Conservation (phyloP, 352 stramenopile genomes). For the Globisporangium ultimum region DNA sequence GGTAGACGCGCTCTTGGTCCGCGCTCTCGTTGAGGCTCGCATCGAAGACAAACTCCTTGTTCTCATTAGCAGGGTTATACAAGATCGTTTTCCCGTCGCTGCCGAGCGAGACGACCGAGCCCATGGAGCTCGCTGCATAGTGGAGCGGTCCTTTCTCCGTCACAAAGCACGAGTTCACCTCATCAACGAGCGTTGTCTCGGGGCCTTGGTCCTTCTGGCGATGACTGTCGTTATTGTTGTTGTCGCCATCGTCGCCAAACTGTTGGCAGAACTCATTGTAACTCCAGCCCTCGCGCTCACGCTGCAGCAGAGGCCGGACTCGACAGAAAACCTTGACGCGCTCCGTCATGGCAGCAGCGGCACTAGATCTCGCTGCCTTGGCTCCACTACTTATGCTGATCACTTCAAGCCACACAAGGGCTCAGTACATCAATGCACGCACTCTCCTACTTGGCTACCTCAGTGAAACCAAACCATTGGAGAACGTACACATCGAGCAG, state of each 20-base stretch:
- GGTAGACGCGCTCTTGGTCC: constrained; percentile 49
- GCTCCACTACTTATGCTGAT: too few relatives aligned
- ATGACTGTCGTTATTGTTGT: constrained; percentile 4
- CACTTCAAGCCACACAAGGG: too few relatives aligned
- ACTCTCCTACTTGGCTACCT: too few relatives aligned
- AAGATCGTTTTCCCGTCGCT: constrained; percentile 26
- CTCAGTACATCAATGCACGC: too few relatives aligned
- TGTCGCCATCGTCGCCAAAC: constrained; percentile 22
- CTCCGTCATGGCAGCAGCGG: constrained; percentile 15
- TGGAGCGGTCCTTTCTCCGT: constrained; percentile 47
- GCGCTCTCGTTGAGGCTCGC: constrained; percentile 35
- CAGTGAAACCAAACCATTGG: too few relatives aligned
- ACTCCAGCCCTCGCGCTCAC: constrained; percentile 58
- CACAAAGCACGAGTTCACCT: constrained; percentile 26
- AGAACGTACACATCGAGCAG: too few relatives aligned
- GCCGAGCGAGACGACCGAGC: constrained; percentile 25
- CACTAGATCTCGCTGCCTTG: too few relatives aligned
- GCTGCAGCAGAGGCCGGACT: constrained; percentile 50
- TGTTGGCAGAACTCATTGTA: constrained; percentile 51
- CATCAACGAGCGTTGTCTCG: constrained; percentile 17
- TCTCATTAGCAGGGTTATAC: constrained; percentile 25
- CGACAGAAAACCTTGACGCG: constrained; percentile 73
- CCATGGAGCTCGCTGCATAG: constrained; percentile 13
- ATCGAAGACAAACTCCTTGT: constrained; percentile 61
- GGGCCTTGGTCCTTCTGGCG: constrained; percentile 10